These are phyloP conservation scores for Pseudohyphozyma bogoriensis DNA, from an alignment of 768 basidiomycete species.

Conservation along the genomic window DNA sequence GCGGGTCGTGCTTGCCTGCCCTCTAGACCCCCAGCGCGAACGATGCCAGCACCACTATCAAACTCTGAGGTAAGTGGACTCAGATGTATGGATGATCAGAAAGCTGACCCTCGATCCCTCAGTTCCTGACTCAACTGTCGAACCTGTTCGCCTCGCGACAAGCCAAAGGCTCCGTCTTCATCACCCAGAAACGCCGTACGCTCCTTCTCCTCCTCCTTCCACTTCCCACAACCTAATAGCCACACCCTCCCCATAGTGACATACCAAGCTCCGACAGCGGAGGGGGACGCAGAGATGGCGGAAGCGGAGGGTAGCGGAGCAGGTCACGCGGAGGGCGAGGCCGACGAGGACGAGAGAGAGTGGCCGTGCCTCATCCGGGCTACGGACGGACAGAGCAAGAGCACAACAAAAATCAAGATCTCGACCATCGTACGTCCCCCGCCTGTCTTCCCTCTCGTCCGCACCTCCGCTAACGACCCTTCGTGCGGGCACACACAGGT, in stretches of 20 bases:
- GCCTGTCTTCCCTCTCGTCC: background rate
- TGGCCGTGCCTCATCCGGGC: slow-evolving; percentile 18
- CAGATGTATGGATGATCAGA: no score
- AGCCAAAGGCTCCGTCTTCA: slow-evolving; percentile 19
- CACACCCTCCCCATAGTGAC: background rate
- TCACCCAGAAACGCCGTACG: slow-evolving; percentile 26
- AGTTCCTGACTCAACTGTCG: slow-evolving; percentile 23
- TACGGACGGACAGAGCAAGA: slow-evolving; percentile 21
- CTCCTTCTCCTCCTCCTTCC: background rate
- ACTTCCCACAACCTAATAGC: background rate
- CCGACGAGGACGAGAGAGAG: background rate
- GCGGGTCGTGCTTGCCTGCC: no score
- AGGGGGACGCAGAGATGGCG: background rate
- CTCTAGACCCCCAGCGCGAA: no score
- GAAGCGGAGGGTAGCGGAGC: background rate
- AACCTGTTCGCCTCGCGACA: slow-evolving; percentile 9
- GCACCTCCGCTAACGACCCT: background rate
- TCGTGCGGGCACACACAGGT: slow-evolving; percentile 11
- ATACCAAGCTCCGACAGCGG: background rate
- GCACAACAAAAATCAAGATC: slow-evolving; percentile 15
- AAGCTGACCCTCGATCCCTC: background rate
- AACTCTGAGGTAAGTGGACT: no score
- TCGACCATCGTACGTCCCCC: slow-evolving; percentile 18
- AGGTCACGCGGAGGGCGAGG: no score
- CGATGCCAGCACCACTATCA: no score